Percentiles rank a stretch among this genome's conserved stretches.
These are phyloP conservation scores for Leccinum variicolor DNA, from an alignment of 768 basidiomycete genomes.

Conservation along the genomic window DNA sequence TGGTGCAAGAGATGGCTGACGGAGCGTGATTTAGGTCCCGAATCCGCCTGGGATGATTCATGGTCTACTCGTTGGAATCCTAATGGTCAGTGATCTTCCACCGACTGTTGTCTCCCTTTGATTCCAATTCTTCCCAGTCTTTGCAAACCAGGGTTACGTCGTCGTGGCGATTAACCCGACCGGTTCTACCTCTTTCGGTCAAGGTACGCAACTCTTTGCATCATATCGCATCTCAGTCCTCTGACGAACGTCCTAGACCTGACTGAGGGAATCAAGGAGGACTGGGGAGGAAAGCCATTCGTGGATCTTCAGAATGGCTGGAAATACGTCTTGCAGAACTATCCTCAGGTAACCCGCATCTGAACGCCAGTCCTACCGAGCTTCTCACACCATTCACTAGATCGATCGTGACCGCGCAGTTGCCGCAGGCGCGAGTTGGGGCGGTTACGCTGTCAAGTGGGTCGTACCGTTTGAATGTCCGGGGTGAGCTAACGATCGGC, in stretches of 20 bases:
- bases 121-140: constrained; percentile 43
- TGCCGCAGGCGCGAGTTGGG: constrained; percentile 81
- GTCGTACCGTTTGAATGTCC: constrained; percentile 11
- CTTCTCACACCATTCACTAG: constrained; percentile 32
- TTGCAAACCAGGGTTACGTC: constrained; percentile 87
- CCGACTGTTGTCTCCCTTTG: background rate
- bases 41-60: constrained; percentile 84
- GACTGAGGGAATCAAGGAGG: constrained; percentile 74
- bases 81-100: constrained; percentile 45
- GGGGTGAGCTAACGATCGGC: background rate
- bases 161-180: constrained; percentile 89
- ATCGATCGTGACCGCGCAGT: constrained; percentile 68
- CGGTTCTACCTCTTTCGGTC: constrained; percentile 90
- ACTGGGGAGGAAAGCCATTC: constrained; percentile 88
- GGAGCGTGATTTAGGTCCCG: constrained; percentile 47
- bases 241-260: constrained; percentile 44
- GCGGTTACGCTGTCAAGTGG: constrained; percentile 87
- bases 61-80: constrained; percentile 96
- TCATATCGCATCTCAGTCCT: background rate
- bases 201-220: constrained; percentile 43
- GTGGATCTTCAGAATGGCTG: constrained; percentile 73
- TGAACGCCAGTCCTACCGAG: background rate
- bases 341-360: constrained; percentile 55
- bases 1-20: background rate
- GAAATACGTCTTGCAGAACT: constrained; percentile 62